A percentile compares a stretch with the other conserved stretches of the same genome.
Conservation (phyloP, 2,329 filamentous ascomycete species). For the Sarocladium brachiariae region DNA sequence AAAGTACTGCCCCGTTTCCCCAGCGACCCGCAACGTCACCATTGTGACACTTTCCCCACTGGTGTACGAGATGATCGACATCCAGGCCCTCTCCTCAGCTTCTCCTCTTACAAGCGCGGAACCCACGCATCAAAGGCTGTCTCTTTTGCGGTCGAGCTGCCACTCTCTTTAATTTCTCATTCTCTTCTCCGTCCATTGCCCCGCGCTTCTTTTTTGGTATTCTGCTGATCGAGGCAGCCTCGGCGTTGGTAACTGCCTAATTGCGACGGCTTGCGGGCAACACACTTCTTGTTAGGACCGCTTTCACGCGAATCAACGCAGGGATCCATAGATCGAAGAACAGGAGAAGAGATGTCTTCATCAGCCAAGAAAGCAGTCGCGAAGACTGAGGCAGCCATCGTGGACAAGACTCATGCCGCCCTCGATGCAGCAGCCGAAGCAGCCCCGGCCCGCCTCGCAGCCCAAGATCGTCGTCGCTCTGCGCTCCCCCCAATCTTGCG, state of each 20-base stretch:
- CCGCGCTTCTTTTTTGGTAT: too few relatives aligned
- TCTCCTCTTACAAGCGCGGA: background rate
- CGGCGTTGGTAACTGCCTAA: too few relatives aligned
- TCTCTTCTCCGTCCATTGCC: background rate
- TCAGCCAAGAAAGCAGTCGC: conserved; percentile 3
- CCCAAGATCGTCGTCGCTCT: background rate
- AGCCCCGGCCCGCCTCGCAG: conserved; percentile 18
- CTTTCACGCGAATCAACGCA: too few relatives aligned
- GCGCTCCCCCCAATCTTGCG: conserved; percentile 18
- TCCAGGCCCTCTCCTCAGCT: background rate
- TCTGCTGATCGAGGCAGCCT: too few relatives aligned
- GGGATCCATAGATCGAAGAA: too few relatives aligned
- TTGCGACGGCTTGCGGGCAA: too few relatives aligned
- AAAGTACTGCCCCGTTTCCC: conserved; percentile 17
- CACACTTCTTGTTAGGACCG: too few relatives aligned
- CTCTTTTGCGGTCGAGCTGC: too few relatives aligned
- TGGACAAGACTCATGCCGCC: conserved; percentile 2
- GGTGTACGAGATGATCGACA: conserved; percentile 2
- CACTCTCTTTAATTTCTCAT: background rate
- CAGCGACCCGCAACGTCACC: conserved; percentile 23
- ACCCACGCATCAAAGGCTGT: too few relatives aligned
- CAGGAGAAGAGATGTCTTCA: background rate
- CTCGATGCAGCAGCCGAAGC: background rate
- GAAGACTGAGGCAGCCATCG: background rate
- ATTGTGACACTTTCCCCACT: conserved; percentile 8